Evolutionary conservation across 257 asterid genomes (phyloP), one percentile per base, ranked within the genome.

Genomic region (Marsdenia floribunda): DNA sequence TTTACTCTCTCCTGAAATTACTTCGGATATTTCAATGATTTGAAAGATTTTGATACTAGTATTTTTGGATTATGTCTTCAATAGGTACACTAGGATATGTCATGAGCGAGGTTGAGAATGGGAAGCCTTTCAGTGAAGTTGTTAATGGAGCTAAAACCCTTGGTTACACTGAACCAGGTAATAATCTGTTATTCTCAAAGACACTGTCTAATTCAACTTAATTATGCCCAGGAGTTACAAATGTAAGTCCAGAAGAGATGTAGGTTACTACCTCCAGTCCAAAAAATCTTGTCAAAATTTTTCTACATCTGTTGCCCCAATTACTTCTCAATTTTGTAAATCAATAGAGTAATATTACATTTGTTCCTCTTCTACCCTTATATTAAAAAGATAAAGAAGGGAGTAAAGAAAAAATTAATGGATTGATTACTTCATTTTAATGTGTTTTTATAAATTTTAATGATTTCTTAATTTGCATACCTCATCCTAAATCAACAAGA

Each of bases 151-250:
- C 98, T 35, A 93, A 93, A 83, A 82, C 65, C 74, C 97, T 91
- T 80, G 98, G 98, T 73, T 93, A 86, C 81, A 91, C 98, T 69
- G 98, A 93, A 88, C 98, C 97, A 79, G 98, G 98, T 91, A 84
- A 80, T 37, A 7, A 76, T 46, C 7, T 44, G 40, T 68, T 33
- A 49, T 60, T 37, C 19, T 76, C 53, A 42, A 29, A 59, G 26
- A 75, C 60, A 80, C 71, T 18, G 18, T 73, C 22, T 33, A 50
- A 58, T 26, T 42, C 68, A 33, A 38, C 38, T 26, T 47, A 59
- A 59, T 12, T 59, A 22, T 70, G 3, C 33, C 52, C 14, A 33
- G 33, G 18, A 11, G 14, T 0, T 68, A 58, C 40, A 73, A 60
- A 14, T 22, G 40, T 19, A 38, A 10, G 33, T 58, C 44, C 24